Evolutionary conservation across 179 eudicot species (phyloP).

Genomic region (Nepenthes alata): DNA sequence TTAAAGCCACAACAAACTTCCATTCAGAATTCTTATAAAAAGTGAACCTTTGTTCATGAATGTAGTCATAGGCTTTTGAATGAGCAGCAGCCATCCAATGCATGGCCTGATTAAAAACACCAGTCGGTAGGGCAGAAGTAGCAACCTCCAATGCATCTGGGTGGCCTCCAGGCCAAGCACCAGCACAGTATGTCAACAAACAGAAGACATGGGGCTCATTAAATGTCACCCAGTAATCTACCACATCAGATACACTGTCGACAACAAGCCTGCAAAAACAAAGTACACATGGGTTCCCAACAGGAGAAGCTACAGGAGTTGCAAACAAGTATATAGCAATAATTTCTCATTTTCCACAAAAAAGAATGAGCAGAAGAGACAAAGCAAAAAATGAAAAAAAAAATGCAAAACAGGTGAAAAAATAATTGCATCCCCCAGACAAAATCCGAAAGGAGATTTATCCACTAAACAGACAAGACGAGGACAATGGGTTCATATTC

Average conservation of each 20-base stretch:
- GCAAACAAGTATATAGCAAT: background rate
- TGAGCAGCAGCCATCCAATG: constrained; percentile 85
- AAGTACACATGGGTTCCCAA: constrained; percentile 7
- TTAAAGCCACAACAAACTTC: background rate
- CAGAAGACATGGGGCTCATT: constrained; percentile 97
- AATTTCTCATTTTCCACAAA: background rate
- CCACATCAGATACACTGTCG: constrained; percentile 64
- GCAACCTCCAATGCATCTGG: constrained; percentile 94
- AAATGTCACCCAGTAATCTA: constrained; percentile 95
- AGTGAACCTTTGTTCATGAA: constrained; percentile 78
- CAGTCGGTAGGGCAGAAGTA: constrained; percentile 92
- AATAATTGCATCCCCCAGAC: no score
- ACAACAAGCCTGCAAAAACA: constrained; percentile 76
- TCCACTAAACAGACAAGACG: no score
- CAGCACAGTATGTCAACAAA: constrained; percentile 93
- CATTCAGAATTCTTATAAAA: constrained; percentile 3
- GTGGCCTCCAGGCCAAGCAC: constrained; percentile 99
- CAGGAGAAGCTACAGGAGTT: background rate
- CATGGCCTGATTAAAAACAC: constrained; percentile 83
- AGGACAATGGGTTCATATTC: no score
- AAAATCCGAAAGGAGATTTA: no score
- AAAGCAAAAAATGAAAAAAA: background rate
- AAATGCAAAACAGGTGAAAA: background rate
- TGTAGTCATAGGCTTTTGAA: constrained; percentile 81
- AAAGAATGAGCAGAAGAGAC: background rate